Percentiles rank a stretch among this genome's conserved stretches.
These are phyloP conservation scores for Heliamphora exappendiculata DNA, from an alignment of 148 eudicot genomes.

Conservation along the genomic window DNA sequence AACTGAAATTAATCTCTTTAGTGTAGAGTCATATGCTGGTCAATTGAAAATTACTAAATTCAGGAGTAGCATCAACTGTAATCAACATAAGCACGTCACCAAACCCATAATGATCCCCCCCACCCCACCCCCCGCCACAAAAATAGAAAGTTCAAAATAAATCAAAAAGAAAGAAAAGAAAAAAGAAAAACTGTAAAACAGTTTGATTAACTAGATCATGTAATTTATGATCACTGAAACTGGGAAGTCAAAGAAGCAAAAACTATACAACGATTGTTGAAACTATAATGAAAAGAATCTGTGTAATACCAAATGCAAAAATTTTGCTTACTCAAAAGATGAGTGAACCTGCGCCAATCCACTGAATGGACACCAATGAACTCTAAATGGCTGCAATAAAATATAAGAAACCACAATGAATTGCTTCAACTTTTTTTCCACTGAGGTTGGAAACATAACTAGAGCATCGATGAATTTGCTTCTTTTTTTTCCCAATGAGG, in stretches of 20 bases:
- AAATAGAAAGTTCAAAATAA: no score
- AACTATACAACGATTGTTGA: background rate
- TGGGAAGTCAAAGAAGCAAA: background rate
- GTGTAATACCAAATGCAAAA: background rate
- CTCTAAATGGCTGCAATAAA: constrained; percentile 26
- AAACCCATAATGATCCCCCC: background rate
- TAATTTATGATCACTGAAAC: background rate
- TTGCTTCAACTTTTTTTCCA: background rate
- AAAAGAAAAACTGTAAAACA: background rate
- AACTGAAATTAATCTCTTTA: background rate
- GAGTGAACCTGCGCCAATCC: constrained; percentile 20
- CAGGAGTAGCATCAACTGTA: background rate
- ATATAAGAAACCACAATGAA: background rate
- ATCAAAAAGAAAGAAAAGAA: background rate
- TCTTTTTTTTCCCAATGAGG: background rate
- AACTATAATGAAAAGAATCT: background rate
- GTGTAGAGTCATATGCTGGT: background rate
- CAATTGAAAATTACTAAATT: background rate
- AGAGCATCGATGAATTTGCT: no score
- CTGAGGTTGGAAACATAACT: background rate
- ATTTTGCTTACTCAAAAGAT: constrained; percentile 25
- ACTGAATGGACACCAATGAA: constrained; percentile 30
- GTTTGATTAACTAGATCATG: background rate
- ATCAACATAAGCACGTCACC: background rate
- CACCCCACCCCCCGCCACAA: no score